Base-by-base conservation (phyloP, 306 rosid genomes). In the Citrullus amarus region DNA sequence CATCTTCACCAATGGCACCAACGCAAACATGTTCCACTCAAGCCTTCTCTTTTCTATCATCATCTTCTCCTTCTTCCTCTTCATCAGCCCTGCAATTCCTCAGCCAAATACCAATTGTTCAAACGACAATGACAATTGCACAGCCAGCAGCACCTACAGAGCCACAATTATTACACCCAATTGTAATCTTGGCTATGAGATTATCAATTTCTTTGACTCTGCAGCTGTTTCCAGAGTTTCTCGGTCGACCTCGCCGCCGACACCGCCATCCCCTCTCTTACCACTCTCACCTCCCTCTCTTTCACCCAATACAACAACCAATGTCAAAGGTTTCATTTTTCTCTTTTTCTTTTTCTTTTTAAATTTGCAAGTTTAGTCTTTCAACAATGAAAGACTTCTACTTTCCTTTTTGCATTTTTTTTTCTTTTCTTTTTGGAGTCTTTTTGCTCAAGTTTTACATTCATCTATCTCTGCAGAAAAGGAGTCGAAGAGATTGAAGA, bases 61-160 rank as follows among this genome's bases (percentile, higher is more conserved):
- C 63, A 58, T 55, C 34, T 0, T 5, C 54, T 0, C 12, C 66
- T 4, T 55, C 34, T 0, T 5, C 54, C 0, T 25, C 66, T 4
- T 25, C 57, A 57, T 36, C 34, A 3, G n/a, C 38, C 34, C 16
- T 0, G 53, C 28, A 14, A 20, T 9, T 30, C 17, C 66, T 39
- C 79, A 56, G 38, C 53, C 67, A 2, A 76, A 8, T 18, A 17
- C 57, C n/a, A 3, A 13, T 22, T 76, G 32, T 20, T 76, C 63
- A 18, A 41, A 15, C 32, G 54, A 36, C 36, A 38, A 9, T 14
- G 90, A 90, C 3, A 85, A 84, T 75, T 90, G 84, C 89, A 84
- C 88, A 39, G 50, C 78, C 11, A 78, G 83, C 50, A 80, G 88
- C 65, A 61, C 86, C 81, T 87, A 87, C 81, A 36, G 79, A 1